Conservation (phyloP, 1,284 basidiomycete species). For the Marasmius sp. region DNA sequence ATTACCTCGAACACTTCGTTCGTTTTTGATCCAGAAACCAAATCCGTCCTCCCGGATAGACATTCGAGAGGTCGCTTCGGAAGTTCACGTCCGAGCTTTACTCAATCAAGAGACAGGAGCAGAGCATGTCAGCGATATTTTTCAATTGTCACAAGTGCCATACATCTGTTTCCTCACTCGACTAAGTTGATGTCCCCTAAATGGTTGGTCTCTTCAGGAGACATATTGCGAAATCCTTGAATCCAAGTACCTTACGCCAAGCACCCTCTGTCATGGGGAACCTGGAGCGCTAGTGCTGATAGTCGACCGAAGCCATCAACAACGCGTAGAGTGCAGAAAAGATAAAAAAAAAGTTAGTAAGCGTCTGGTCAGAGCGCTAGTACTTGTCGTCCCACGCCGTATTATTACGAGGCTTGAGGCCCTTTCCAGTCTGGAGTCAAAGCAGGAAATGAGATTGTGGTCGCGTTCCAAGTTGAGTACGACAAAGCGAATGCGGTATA, state of each 20-base stretch:
- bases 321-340: constrained; percentile 37
- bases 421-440: no score
- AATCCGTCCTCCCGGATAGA: constrained; percentile 45
- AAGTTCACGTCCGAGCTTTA: constrained; percentile 50
- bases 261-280: constrained; percentile 26
- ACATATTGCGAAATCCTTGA: constrained; percentile 28
- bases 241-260: constrained; percentile 24
- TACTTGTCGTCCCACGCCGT: no score
- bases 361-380: no score
- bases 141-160: constrained; percentile 32
- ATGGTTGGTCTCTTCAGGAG: constrained; percentile 17
- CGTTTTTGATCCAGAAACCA: constrained; percentile 35
- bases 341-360: no score
- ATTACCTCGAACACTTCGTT: constrained; percentile 42
- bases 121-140: constrained; percentile 31
- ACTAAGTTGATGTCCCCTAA: not conserved
- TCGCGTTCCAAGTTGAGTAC: no score
- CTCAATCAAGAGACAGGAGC: constrained; percentile 47
- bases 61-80: constrained; percentile 58
- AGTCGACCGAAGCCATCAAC: constrained; percentile 25
- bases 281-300: constrained; percentile 27
- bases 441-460: no score
- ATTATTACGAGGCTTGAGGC: no score
- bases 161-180: constrained; percentile 16
- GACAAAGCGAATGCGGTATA: no score